phyloP scores from a whole-genome alignment of 345 rosid species.

The Pugionium dolabratum region DNA sequence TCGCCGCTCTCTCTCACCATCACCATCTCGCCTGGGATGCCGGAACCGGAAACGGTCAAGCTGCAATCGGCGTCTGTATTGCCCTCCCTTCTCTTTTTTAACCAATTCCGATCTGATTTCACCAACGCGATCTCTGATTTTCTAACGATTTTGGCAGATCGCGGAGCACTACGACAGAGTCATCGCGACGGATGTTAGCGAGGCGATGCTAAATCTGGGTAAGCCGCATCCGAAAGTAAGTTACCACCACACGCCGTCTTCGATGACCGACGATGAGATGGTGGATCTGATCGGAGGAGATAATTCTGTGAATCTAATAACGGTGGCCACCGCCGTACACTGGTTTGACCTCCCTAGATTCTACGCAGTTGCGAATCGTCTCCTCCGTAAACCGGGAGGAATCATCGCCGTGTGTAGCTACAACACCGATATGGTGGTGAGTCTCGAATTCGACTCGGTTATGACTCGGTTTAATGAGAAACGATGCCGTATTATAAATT shows the following conservation, averaged over 20 bases:
- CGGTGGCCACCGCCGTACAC: slow-evolving; percentile 58
- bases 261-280: slow-evolving; percentile 40
- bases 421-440: slow-evolving; percentile 41
- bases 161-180: slow-evolving; percentile 39
- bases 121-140: neutral
- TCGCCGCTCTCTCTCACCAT: slow-evolving; percentile 47
- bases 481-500: slow-evolving; percentile 53
- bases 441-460: slow-evolving; percentile 52
- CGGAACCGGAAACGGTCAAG: slow-evolving; percentile 80
- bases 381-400: slow-evolving; percentile 62
- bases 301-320: slow-evolving; percentile 46
- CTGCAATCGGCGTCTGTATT: slow-evolving; percentile 51
- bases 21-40: slow-evolving; percentile 68
- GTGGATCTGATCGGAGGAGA: slow-evolving; percentile 37
- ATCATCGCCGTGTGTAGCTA: slow-evolving; percentile 66
- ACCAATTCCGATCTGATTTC: neutral
- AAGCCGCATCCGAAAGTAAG: slow-evolving; percentile 37
- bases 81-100: neutral
- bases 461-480: slow-evolving; percentile 44
- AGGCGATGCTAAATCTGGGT: slow-evolving; percentile 24
- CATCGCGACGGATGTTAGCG: slow-evolving; percentile 42
- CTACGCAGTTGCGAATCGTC: slow-evolving; percentile 49
- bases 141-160: slow-evolving; percentile 14
- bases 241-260: slow-evolving; percentile 37
- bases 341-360: slow-evolving; percentile 69